Evolutionary conservation across 345 rosid genomes (phyloP).

Genomic region (Hibiscus trionum): DNA sequence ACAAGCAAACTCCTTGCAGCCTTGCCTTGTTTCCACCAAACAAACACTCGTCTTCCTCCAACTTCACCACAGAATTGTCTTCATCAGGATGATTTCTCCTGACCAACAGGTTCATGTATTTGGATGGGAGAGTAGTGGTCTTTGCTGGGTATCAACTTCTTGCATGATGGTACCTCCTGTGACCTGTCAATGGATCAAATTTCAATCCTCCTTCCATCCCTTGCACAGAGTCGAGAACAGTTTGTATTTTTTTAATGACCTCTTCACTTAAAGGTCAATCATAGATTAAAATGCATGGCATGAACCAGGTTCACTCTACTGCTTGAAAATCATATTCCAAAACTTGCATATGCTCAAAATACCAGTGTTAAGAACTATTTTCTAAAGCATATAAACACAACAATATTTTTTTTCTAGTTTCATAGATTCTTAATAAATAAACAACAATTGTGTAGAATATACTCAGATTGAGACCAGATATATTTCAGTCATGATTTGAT

Average conservation of each 20-base stretch:
- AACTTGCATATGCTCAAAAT: not conserved
- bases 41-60: conserved; percentile 43
- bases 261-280: conserved; percentile 44
- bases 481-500: not conserved
- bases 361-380: not conserved
- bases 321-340: not conserved
- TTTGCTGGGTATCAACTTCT: conserved; percentile 40
- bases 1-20: conserved; percentile 8
- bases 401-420: not conserved
- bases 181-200: conserved; percentile 59
- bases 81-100: no score
- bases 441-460: not conserved
- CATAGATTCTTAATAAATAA: not conserved
- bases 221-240: conserved; percentile 76
- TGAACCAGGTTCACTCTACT: not conserved
- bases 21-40: conserved; percentile 19
- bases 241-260: conserved; percentile 74
- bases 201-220: conserved; percentile 80
- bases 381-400: not conserved
- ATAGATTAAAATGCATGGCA: not conserved
- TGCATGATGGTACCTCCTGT: conserved; percentile 43
- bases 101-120: conserved; percentile 19
- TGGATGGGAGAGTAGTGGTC: conserved; percentile 16
- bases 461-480: no score
- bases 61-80: conserved; percentile 30